Evolutionary conservation across 1,139 yeast species (phyloP).

Genomic region (Geotrichum cucujoidarum): DNA sequence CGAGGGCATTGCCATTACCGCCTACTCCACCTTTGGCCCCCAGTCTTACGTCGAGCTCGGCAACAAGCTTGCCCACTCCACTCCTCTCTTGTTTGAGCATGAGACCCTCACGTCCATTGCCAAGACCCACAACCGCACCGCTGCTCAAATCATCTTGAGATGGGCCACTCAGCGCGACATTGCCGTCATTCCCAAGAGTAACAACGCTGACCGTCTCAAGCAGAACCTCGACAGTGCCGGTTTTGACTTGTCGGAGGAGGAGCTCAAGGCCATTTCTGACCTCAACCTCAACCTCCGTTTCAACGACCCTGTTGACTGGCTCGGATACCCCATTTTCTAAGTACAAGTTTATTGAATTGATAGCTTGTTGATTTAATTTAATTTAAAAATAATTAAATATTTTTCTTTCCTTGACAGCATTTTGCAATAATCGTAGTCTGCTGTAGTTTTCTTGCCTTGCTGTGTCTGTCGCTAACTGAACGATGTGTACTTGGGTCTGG

Average conservation of each 20-base stretch:
- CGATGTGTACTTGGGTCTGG: too few relatives aligned
- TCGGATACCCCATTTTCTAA: constrained; percentile 25
- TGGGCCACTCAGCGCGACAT: constrained; percentile 70
- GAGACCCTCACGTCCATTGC: constrained; percentile 48
- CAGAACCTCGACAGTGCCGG: constrained; percentile 54
- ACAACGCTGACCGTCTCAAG: constrained; percentile 50
- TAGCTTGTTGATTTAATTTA: too few relatives aligned
- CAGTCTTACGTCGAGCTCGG: constrained; percentile 55
- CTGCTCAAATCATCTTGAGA: constrained; percentile 61
- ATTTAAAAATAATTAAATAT: too few relatives aligned
- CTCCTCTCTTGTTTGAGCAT: constrained; percentile 55
- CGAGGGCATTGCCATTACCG: constrained; percentile 66
- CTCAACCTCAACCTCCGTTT: constrained; percentile 71
- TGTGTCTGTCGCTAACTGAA: too few relatives aligned
- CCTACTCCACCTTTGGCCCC: constrained; percentile 70
- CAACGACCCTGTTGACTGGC: constrained; percentile 84
- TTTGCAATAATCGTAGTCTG: too few relatives aligned
- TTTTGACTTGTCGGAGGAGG: constrained; percentile 49
- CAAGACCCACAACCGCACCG: constrained; percentile 46
- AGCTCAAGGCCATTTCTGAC: constrained; percentile 41
- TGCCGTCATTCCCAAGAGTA: constrained; percentile 69
- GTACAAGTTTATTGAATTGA: neutral
- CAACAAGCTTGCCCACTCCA: constrained; percentile 45
- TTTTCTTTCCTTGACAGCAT: too few relatives aligned
- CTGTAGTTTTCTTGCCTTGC: too few relatives aligned